Evolutionary conservation across 192 early-diverging fungal genomes (phyloP).

Genomic region (Coemansia sp.): DNA sequence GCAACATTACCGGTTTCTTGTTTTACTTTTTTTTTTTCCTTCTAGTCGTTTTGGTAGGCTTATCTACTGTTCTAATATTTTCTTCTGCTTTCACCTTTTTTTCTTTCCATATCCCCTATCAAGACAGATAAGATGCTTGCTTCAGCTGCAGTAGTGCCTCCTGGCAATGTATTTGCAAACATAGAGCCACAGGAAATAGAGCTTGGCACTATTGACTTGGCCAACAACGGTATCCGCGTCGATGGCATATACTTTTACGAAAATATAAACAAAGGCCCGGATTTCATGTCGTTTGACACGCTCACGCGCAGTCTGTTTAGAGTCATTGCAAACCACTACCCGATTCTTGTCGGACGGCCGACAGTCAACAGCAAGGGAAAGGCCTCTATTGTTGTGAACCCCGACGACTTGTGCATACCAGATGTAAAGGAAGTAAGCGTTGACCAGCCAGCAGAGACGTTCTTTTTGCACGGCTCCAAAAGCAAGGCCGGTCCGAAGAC

Average conservation of each 20-base stretch:
- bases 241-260: conserved; percentile 40
- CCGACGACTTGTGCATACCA: conserved; percentile 34
- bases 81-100: too few species aligned
- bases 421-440: conserved; percentile 33
- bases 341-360: conserved; percentile 36
- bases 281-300: conserved; percentile 36
- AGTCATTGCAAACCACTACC: conserved; percentile 47
- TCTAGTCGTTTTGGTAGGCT: not conserved
- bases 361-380: conserved; percentile 24
- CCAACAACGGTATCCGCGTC: conserved; percentile 24
- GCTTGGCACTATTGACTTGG: conserved; percentile 37
- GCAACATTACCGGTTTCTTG: not conserved
- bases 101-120: too few species aligned
- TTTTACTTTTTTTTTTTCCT: not conserved
- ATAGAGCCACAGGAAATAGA: conserved; percentile 40
- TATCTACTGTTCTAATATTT: not conserved
- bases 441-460: conserved; percentile 28
- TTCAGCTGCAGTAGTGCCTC: not conserved
- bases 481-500: not conserved
- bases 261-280: conserved; percentile 1
- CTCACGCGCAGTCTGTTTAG: conserved; percentile 28
- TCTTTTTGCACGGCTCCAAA: conserved; percentile 17
- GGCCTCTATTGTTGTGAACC: conserved; percentile 30
- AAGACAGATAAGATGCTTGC: not conserved
- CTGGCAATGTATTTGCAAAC: not conserved